Percentiles rank a stretch among this genome's conserved stretches.
These are phyloP conservation scores for Boletus mariae DNA, from an alignment of 1,284 basidiomycete species.

Conservation along the genomic window DNA sequence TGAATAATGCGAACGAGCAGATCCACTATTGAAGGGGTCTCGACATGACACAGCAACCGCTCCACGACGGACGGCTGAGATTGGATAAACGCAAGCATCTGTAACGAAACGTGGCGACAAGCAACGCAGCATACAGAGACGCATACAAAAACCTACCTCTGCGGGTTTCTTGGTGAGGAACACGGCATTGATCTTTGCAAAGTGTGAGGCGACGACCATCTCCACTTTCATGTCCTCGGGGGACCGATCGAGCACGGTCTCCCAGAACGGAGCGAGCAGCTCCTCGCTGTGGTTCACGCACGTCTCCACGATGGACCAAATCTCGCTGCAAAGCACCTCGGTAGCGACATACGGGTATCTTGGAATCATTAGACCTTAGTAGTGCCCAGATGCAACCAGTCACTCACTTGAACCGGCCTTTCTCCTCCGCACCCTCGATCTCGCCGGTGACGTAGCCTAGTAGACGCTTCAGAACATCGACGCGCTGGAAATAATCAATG, in stretches of 20 bases:
- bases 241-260: constrained; percentile 77
- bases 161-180: constrained; percentile 86
- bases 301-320: constrained; percentile 92
- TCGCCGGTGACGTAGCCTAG: constrained; percentile 83
- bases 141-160: constrained; percentile 59
- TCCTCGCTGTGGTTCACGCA: constrained; percentile 73
- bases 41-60: constrained; percentile 82
- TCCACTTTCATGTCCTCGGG: constrained; percentile 77
- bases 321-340: constrained; percentile 93
- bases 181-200: constrained; percentile 85
- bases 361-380: constrained; percentile 6
- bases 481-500: constrained; percentile 79
- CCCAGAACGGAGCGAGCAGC: constrained; percentile 88
- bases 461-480: constrained; percentile 76
- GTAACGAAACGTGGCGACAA: constrained; percentile 30
- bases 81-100: constrained; percentile 94
- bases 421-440: constrained; percentile 70
- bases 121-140: constrained; percentile 7
- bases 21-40: constrained; percentile 90
- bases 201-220: constrained; percentile 76
- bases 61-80: constrained; percentile 81
- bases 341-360: constrained; percentile 95
- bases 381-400: background rate
- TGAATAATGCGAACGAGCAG: constrained; percentile 91
- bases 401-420: constrained; percentile 72